Evolutionary conservation across 2,329 filamentous ascomycete genomes (phyloP), one percentile per base, ranked within the genome.

Genomic region (Colletotrichum ledebouriae): DNA sequence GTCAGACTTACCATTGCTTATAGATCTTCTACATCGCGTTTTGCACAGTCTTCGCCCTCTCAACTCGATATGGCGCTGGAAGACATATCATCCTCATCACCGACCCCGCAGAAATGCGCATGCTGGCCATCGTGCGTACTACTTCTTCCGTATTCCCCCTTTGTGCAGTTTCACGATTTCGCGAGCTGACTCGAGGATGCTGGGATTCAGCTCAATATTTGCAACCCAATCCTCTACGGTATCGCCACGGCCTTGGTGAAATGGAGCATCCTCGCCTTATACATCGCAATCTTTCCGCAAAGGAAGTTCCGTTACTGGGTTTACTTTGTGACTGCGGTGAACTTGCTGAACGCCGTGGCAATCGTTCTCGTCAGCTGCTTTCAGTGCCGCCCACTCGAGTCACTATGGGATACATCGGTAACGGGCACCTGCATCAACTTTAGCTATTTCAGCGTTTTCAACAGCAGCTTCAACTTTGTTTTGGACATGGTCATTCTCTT

Each of bases 361-460:
- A 63, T 63, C 11, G 41, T 63, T n/a, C 59, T 63, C 17, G 59
- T 63, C 50, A 63, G 59, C 59, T 63, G 59, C 29, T 50, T 63
- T 5, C 59, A 63, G n/a, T 63, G 59, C 49, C 50, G 59, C 1
- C 59, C 59, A 2, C 59, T 63, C 39, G 49, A 63, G 39, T n/a
- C 49, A 13, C 12, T 63, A 13, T 63, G 59, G 59, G 20, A 63
- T 13, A 6, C 39, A 4, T 6, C 13, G 22, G 29, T 56, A 22
- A 13, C 25, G 3, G 59, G 59, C 39, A 47, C 17, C 11, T 63
- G 59, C n/a, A 63, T 63, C 41, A 63, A 63, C 39, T 63, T 63
- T 12, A 63, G 59, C n/a, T 39, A 63, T 39, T 63, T 63, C 41
- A 63, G 59, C 39, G 49, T 63, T 39, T 63, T 63, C 49, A 63